phyloP scores from a whole-genome alignment of 495 filamentous ascomycete genomes.

The Neurospora intermedia region DNA sequence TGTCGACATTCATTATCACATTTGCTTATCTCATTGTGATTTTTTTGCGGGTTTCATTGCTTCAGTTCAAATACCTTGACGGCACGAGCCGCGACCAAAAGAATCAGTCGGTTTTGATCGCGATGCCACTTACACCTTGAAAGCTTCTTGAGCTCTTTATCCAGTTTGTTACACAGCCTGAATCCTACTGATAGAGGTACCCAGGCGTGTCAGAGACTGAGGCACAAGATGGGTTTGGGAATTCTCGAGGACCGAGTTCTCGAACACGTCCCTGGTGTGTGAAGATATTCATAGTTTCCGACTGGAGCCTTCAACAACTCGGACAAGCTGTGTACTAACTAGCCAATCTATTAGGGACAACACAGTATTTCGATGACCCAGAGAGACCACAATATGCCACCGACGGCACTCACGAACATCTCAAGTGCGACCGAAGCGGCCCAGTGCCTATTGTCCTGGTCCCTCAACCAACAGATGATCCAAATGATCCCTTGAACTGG shows the following conservation, averaged over 20 bases:
- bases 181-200: not conserved
- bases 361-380: conserved; percentile 50
- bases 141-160: not conserved
- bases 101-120: not conserved
- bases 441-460: conserved; percentile 61
- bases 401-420: conserved; percentile 24
- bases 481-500: conserved; percentile 80
- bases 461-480: conserved; percentile 71
- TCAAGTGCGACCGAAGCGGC: conserved; percentile 67
- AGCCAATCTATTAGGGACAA: conserved; percentile 42
- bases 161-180: not conserved
- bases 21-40: not conserved
- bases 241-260: conserved; percentile 57
- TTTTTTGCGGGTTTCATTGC: not conserved
- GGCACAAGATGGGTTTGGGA: conserved; percentile 64
- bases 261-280: conserved; percentile 63
- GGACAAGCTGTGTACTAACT: not conserved
- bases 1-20: not conserved
- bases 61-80: not conserved
- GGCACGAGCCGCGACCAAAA: not conserved
- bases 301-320: not conserved
- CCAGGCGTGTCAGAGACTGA: not conserved
- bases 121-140: not conserved
- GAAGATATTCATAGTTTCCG: not conserved
- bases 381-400: conserved; percentile 31